Evolutionary conservation across 1,284 basidiomycete species (phyloP).

Genomic region (Malassezia equina): DNA sequence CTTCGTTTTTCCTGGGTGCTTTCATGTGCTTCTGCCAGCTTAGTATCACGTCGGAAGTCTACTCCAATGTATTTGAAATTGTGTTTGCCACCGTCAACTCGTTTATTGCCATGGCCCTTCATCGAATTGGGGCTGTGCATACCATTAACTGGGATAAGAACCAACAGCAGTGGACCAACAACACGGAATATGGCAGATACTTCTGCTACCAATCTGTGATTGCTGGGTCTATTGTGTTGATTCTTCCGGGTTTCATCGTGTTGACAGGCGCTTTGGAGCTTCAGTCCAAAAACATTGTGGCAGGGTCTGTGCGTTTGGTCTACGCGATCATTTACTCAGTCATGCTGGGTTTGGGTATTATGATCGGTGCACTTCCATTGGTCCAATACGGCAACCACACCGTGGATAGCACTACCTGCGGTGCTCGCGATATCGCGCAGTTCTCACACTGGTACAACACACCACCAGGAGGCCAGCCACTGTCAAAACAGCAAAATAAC

Average conservation of each 20-base stretch:
- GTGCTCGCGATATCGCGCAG: not conserved
- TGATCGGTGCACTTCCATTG: slow-evolving; percentile 30
- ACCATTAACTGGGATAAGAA: slow-evolving; percentile 14
- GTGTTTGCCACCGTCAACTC: slow-evolving; percentile 68
- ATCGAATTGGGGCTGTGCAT: slow-evolving; percentile 9
- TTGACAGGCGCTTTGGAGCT: slow-evolving; percentile 64
- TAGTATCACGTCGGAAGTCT: slow-evolving; percentile 57
- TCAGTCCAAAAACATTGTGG: slow-evolving; percentile 46
- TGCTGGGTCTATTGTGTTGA: slow-evolving; percentile 72
- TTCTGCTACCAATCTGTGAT: slow-evolving; percentile 81
- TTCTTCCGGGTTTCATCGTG: slow-evolving; percentile 61
- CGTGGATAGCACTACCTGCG: not conserved
- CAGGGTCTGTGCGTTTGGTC: slow-evolving; percentile 63
- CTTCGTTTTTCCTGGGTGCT: slow-evolving; percentile 68
- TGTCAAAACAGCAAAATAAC: not conserved
- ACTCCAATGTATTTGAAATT: slow-evolving; percentile 79
- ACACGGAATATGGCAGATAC: slow-evolving; percentile 50
- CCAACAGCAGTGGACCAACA: not conserved
- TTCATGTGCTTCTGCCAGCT: slow-evolving; percentile 53
- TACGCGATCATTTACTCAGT: slow-evolving; percentile 66
- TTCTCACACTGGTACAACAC: slow-evolving; percentile 7
- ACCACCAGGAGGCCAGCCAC: not conserved
- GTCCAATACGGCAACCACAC: not conserved
- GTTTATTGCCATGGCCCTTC: slow-evolving; percentile 56
- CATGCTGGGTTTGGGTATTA: slow-evolving; percentile 36